A percentile compares a stretch with the other conserved stretches of the same genome.
Evolutionary conservation across 1,284 basidiomycete species (phyloP).

Genomic region (Rhodotorula sp.): DNA sequence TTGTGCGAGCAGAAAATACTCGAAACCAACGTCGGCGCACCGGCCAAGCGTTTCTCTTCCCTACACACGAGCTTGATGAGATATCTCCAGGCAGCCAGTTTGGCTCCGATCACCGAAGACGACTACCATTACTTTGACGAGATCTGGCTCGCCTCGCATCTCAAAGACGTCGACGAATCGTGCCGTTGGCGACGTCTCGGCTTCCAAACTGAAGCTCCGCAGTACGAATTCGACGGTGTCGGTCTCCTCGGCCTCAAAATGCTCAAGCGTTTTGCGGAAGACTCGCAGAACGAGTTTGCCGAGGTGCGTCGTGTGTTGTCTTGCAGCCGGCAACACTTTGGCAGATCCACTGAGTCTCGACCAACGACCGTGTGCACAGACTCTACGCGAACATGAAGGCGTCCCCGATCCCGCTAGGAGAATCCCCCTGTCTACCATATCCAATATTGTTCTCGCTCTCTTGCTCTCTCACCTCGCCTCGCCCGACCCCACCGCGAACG

Average conservation of each 20-base stretch:
- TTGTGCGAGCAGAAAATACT: conserved; percentile 66
- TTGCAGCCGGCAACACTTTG: background rate
- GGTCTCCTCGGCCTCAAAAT: conserved; percentile 77
- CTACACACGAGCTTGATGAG: conserved; percentile 86
- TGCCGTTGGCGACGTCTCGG: conserved; percentile 75
- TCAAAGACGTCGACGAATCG: conserved; percentile 54
- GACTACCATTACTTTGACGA: conserved; percentile 66
- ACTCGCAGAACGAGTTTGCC: conserved; percentile 74
- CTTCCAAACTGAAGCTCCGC: conserved; percentile 73
- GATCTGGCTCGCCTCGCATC: conserved; percentile 67
- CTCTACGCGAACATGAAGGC: conserved; percentile 56
- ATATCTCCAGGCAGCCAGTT: conserved; percentile 76
- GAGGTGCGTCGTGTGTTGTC: conserved; percentile 57
- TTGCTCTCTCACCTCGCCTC: conserved; percentile 61
- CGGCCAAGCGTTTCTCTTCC: conserved; percentile 76
- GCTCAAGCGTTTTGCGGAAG: conserved; percentile 67
- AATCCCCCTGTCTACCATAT: conserved; percentile 73
- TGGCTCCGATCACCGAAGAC: conserved; percentile 60
- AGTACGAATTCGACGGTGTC: conserved; percentile 75
- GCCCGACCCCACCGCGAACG: conserved; percentile 57
- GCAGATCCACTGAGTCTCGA: background rate
- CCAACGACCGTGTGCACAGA: background rate
- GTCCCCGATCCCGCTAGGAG: conserved; percentile 49
- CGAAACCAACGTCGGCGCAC: conserved; percentile 78
- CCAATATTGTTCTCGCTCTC: conserved; percentile 77